Evolutionary conservation across 352 stramenopile genomes (phyloP).

Genomic region (Stramenopiles sp.): DNA sequence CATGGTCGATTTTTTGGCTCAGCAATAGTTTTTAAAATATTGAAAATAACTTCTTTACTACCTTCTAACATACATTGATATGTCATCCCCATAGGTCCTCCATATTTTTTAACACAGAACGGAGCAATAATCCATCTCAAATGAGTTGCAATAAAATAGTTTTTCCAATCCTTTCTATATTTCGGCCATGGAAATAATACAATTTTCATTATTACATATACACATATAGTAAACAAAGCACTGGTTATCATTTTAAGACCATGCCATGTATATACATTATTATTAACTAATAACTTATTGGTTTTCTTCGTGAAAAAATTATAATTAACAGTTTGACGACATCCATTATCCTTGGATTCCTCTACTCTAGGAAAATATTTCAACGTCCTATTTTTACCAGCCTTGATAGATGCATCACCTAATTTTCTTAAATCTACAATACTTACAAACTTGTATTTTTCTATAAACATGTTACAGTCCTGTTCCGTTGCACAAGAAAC

Average conservation of each 20-base stretch:
- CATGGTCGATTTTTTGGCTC: not conserved
- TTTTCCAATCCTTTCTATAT: not conserved
- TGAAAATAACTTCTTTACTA: not conserved
- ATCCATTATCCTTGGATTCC: not conserved
- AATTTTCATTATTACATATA: not conserved
- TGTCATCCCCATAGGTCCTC: not conserved
- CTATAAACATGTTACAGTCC: not conserved
- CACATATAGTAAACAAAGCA: not conserved
- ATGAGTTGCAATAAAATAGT: not conserved
- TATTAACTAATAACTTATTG: not conserved
- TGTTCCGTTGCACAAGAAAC: not conserved
- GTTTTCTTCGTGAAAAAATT: not conserved
- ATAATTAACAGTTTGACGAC: not conserved
- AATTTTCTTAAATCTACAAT: not conserved
- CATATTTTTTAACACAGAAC: not conserved
- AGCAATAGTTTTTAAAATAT: not conserved
- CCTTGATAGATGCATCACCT: not conserved
- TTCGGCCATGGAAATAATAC: not conserved
- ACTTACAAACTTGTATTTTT: not conserved
- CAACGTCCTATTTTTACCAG: not conserved
- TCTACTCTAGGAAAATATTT: not conserved
- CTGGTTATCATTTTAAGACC: not conserved
- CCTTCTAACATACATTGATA: not conserved
- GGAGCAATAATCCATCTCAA: not conserved
- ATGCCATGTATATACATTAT: not conserved